Percentiles rank a stretch among this genome's conserved stretches.
These are phyloP conservation scores for Metschnikowia bowlesiae DNA, from an alignment of 805 yeast genomes.

Conservation along the genomic window DNA sequence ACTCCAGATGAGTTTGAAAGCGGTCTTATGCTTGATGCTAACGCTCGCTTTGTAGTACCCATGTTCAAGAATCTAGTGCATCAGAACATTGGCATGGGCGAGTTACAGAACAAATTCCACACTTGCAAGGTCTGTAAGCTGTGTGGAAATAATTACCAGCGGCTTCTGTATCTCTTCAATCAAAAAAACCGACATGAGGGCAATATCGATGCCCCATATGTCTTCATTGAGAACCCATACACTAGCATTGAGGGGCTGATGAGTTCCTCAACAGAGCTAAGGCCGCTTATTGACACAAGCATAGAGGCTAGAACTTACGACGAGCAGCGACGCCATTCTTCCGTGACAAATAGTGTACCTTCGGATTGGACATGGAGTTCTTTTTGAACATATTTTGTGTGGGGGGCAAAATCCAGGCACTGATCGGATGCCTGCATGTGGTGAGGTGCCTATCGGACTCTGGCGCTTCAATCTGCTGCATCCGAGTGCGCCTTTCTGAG, in stretches of 20 bases:
- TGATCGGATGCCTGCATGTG: not conserved
- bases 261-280: not conserved
- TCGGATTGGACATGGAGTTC: slow-evolving; percentile 54
- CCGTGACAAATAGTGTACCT: slow-evolving; percentile 9
- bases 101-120: slow-evolving; percentile 12
- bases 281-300: not conserved
- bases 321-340: not conserved
- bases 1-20: slow-evolving; percentile 6
- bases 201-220: slow-evolving; percentile 18
- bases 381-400: slow-evolving; percentile 21
- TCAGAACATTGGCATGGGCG: slow-evolving; percentile 3
- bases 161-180: slow-evolving; percentile 27
- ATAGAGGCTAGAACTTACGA: slow-evolving; percentile 2
- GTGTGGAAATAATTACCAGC: slow-evolving; percentile 16
- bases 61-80: slow-evolving; percentile 21
- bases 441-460: not conserved
- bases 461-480: not conserved
- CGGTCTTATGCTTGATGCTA: slow-evolving; percentile 15
- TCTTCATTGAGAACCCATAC: slow-evolving; percentile 35
- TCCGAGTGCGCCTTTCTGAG: not conserved
- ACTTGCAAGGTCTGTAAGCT: slow-evolving; percentile 17
- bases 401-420: not conserved
- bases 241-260: not conserved
- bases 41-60: slow-evolving; percentile 37
- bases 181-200: slow-evolving; percentile 14